Evolutionary conservation across 257 asterid species (phyloP).

Genomic region (Solanum chmielewskii): DNA sequence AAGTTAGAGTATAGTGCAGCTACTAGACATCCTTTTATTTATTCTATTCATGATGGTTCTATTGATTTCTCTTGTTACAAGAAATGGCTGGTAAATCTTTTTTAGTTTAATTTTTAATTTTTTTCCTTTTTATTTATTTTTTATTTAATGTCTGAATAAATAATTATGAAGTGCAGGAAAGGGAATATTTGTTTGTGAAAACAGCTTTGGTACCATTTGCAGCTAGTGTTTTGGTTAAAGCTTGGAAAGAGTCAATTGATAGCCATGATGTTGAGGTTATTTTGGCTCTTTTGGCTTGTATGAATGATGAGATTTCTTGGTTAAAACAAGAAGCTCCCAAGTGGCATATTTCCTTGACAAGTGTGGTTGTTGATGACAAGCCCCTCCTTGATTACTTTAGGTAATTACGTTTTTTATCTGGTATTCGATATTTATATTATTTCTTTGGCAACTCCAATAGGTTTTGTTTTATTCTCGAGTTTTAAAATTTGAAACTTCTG

Average conservation of each 20-base stretch:
- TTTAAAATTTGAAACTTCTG: too few species aligned
- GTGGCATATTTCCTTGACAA: background rate
- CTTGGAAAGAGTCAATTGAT: background rate
- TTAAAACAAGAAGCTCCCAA: background rate
- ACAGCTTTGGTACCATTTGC: background rate
- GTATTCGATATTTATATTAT: accelerated
- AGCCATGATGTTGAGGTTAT: background rate
- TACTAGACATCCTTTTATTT: constrained; percentile 64
- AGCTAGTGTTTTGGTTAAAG: background rate
- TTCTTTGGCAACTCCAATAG: accelerated
- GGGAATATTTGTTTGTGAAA: background rate
- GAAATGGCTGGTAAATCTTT: background rate
- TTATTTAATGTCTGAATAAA: background rate
- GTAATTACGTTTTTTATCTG: background rate
- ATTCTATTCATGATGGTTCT: constrained; percentile 58
- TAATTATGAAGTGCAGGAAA: background rate
- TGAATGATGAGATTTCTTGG: background rate
- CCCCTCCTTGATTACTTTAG: background rate
- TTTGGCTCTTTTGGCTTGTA: background rate
- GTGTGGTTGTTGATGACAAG: background rate
- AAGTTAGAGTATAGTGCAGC: constrained; percentile 34
- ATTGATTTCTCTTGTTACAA: constrained; percentile 13
- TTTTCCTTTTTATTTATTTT: too few species aligned
- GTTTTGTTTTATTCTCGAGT: background rate
- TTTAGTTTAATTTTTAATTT: too few species aligned